Evolutionary conservation across 306 rosid genomes (phyloP).

Genomic region (Casuarina cunninghamiana): DNA sequence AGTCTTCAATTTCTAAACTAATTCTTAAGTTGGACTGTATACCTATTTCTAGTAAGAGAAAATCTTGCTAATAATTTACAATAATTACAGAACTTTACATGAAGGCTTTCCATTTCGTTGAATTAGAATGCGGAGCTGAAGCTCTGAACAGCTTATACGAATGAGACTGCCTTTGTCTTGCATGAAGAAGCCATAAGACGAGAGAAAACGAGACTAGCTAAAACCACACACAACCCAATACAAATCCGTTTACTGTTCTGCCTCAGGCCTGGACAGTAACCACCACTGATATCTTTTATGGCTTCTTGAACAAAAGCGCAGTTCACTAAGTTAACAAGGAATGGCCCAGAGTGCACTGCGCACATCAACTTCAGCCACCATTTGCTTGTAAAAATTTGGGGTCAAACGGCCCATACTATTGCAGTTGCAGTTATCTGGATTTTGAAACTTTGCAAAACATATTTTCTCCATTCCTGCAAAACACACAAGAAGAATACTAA

Average conservation of each 20-base stretch:
- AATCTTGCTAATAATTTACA: no score
- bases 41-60: no score
- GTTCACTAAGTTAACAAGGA: background rate
- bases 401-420: no score
- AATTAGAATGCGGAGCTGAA: background rate
- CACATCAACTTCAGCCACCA: background rate
- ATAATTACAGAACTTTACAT: no score
- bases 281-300: constrained; percentile 33
- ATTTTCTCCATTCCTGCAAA: no score
- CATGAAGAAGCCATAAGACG: constrained; percentile 46
- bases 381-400: background rate
- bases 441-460: no score
- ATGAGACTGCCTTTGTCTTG: constrained; percentile 36
- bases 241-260: constrained; percentile 23
- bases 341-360: background rate
- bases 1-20: no score
- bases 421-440: background rate
- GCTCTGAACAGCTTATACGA: background rate
- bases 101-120: no score
- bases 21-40: no score
- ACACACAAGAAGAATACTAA: no score
- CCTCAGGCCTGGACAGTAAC: constrained; percentile 32
- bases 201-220: constrained; percentile 45
- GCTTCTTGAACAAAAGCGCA: constrained; percentile 46
- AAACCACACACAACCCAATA: constrained; percentile 37